Base-by-base conservation (phyloP, 2,329 filamentous ascomycete genomes). In the Phaeosphaeriaceae sp. region DNA sequence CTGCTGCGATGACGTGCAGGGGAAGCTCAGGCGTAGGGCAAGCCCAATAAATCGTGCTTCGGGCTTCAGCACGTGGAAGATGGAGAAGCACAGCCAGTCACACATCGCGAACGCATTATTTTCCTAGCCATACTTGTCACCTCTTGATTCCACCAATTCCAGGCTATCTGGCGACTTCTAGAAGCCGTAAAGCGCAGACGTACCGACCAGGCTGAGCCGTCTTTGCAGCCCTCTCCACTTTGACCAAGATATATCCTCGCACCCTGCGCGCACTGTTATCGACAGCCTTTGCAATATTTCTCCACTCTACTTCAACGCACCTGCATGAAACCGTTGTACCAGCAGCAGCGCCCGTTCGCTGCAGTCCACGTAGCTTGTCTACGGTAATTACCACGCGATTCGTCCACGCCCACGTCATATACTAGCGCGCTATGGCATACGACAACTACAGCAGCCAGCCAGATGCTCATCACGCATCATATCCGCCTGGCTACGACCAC, bases 321-420 rank as follows among this genome's bases (percentile, higher is more conserved):
- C 57, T 66, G 65, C 65, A 68, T 68, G 65, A 58, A 44, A 58
- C 45, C 54, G 55, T 54, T 63, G 62, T 62, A 64, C 55, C 64
- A 62, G 61, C 44, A 57, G 61, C 61, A 63, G 62, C 66, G 65
- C 48, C 45, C 53, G 55, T 53, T 48, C 56, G 63, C 65, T 69
- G 68, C 68, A 62, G 56, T 55, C 62, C 46, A 55, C 57, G 49
- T 22, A 49, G 46, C 40, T 57, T 47, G 33, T 50, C 53, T 53
- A 9, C 54, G 13, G 13, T 41, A 19, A 36, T 56, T 42, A 51
- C 47, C 59, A 57, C 60, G 42, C 51, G 46, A 57, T 53, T 46
- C 53, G 58, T 50, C 60, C 57, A 60, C 63, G 22, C 21, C 45
- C 21, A 22, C 45, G 61, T 65, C 65, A 67, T 67, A 61, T 41